Evolutionary conservation across 78 protist species (phyloP).

Genomic region (Isochrysis galbana): DNA sequence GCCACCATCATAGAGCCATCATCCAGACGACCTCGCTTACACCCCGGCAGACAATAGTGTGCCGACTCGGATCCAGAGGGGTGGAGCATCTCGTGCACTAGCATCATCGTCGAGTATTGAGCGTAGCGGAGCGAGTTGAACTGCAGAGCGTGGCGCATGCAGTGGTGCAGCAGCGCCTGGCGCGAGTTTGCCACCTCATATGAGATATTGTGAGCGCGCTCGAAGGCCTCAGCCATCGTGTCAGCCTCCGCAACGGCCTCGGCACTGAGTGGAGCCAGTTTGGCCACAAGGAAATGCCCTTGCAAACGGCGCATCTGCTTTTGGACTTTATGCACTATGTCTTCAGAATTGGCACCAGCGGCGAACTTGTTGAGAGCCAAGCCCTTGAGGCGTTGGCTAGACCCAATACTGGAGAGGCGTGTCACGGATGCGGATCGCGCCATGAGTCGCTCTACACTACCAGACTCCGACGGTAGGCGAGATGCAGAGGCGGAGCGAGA

Average conservation of each 20-base stretch:
- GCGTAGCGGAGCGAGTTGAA: conserved; percentile 15
- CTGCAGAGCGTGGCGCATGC: background rate
- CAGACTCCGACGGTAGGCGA: no score
- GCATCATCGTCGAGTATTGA: background rate
- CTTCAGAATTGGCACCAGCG: background rate
- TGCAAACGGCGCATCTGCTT: background rate
- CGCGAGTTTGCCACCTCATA: background rate
- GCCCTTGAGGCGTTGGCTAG: background rate
- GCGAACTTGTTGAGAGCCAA: background rate
- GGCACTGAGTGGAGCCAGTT: background rate
- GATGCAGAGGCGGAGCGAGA: no score
- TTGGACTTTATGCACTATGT: background rate
- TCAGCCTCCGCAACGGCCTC: background rate
- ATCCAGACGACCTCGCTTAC: background rate
- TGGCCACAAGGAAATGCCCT: background rate
- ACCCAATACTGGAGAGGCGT: no score
- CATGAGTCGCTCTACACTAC: no score
- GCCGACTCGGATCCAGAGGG: background rate
- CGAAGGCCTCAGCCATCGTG: no score
- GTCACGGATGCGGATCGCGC: no score
- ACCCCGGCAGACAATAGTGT: background rate
- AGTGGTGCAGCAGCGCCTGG: background rate
- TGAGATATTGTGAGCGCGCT: no score
- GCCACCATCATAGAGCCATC: background rate
- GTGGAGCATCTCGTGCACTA: background rate